Evolutionary conservation across 768 basidiomycete species (phyloP).

Genomic region (Kwoniella botswanensis): DNA sequence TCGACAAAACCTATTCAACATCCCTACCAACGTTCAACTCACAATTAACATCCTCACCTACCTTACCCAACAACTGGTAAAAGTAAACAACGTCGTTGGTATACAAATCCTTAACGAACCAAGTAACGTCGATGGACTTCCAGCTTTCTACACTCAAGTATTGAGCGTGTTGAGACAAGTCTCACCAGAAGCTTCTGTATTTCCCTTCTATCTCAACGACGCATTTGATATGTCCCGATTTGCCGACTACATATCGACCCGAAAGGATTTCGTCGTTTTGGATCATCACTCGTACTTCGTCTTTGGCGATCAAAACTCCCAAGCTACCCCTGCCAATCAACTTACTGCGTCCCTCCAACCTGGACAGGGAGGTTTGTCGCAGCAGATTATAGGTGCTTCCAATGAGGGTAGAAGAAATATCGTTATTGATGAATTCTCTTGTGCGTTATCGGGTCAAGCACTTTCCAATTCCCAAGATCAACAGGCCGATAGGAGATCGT

Average conservation of each 20-base stretch:
- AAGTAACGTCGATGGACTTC: conserved; percentile 43
- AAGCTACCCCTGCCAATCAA: conserved; percentile 35
- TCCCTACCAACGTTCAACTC: conserved; percentile 57
- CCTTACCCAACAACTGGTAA: conserved; percentile 52
- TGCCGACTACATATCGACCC: conserved; percentile 44
- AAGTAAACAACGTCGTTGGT: conserved; percentile 56
- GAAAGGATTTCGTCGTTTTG: conserved; percentile 59
- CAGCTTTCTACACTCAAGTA: conserved; percentile 43
- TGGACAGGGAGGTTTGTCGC: conserved; percentile 32
- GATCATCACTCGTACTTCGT: conserved; percentile 48
- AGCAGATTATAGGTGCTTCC: conserved; percentile 38
- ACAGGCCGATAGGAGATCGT: conserved; percentile 61
- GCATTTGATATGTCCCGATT: conserved; percentile 49
- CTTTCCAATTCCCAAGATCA: conserved; percentile 63
- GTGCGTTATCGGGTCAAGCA: conserved; percentile 63
- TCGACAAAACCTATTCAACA: conserved; percentile 59
- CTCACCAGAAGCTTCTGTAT: conserved; percentile 44
- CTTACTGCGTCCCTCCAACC: conserved; percentile 55
- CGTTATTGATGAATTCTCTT: conserved; percentile 62
- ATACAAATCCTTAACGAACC: conserved; percentile 57
- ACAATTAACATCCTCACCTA: conserved; percentile 62
- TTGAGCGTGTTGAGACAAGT: conserved; percentile 37
- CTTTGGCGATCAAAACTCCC: conserved; percentile 34
- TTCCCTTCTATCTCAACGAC: conserved; percentile 55
- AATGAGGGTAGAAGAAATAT: conserved; percentile 50